Evolutionary conservation across 164 flowering plant genomes (phyloP), one percentile per base, ranked within the genome.

Genomic region (Protea cynaroides): DNA sequence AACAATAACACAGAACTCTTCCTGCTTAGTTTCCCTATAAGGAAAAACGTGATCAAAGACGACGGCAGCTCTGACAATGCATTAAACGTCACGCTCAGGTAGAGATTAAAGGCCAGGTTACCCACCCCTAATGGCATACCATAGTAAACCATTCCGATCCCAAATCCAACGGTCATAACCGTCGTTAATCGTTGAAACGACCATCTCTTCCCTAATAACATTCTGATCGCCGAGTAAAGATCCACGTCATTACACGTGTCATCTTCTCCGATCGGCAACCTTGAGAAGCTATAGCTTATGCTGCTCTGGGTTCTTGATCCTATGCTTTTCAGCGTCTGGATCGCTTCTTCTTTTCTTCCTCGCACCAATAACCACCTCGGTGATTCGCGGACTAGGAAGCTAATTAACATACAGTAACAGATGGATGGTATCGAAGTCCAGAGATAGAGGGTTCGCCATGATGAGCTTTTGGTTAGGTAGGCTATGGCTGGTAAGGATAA

Each of bases 61-160:
- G 94, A 58, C 0, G 92, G 90, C 0, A 89, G 22, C 58, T 87
- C 93, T 0, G 83, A 69, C 5, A 89, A 38, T 0, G 91, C 95
- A 25, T 85, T 88, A 8, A 86, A 55, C 0, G 88, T 64, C 2
- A 76, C 85, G 17, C 82, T 78, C 49, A 85, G 52, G 76, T 88
- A 89, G 24, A 82, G 66, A 57, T 82, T 70, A 64, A 80, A 75
- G 0, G 65, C 44, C 52, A 88, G 40, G 59, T 74, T 76, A 0
- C 84, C 86, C 0, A 87, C 63, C 2, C 79, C 86, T 8, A 92
- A 69, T 14, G 88, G 86, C 82, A 88, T 82, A 1, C 95, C 96
- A 56, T 81, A 88, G 66, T 89, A 92, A 1, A 82, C 79, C 58
- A 85, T 19, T 1, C 96, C 96, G 10, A 81, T 58, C 1, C 98